phyloP scores from a whole-genome alignment of 2,329 filamentous ascomycete genomes.

The Diaporthe helianthi region DNA sequence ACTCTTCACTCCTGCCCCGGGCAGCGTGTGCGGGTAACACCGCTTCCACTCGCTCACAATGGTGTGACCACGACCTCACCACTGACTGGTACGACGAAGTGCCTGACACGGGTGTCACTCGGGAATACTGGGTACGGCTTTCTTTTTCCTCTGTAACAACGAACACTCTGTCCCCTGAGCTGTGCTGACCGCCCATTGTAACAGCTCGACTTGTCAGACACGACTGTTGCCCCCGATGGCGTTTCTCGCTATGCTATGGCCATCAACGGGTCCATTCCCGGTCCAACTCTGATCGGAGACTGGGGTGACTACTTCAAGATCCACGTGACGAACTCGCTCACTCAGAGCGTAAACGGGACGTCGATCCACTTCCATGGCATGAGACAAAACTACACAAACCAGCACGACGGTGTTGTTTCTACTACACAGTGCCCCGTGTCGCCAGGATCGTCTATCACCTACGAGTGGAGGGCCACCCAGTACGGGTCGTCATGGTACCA shows the following conservation, averaged over 20 bases:
- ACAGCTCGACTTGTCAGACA: conserved; percentile 42
- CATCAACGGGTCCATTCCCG: conserved; percentile 43
- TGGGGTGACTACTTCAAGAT: conserved; percentile 48
- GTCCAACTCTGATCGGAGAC: conserved; percentile 38
- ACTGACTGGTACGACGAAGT: conserved; percentile 45
- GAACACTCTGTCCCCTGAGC: no score
- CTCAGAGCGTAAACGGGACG: conserved; percentile 45
- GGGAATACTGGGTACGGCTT: conserved; percentile 46
- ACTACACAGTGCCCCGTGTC: conserved; percentile 59
- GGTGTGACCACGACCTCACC: conserved; percentile 51
- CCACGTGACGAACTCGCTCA: conserved; percentile 45
- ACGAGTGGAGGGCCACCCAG: conserved; percentile 61
- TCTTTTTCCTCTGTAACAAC: no score
- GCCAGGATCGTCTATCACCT: conserved; percentile 59
- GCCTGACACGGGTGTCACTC: conserved; percentile 50
- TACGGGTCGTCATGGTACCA: conserved; percentile 67
- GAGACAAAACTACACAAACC: conserved; percentile 44
- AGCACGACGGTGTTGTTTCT: conserved; percentile 46
- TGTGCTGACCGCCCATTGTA: background rate
- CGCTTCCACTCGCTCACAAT: conserved; percentile 40
- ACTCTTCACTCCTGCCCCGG: conserved; percentile 3
- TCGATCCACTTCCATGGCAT: conserved; percentile 51
- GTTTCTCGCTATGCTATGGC: conserved; percentile 45
- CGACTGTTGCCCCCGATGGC: conserved; percentile 49
- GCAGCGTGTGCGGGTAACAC: conserved; percentile 38